Base-by-base conservation (phyloP, 495 filamentous ascomycete genomes). In the Xylaria curta region DNA sequence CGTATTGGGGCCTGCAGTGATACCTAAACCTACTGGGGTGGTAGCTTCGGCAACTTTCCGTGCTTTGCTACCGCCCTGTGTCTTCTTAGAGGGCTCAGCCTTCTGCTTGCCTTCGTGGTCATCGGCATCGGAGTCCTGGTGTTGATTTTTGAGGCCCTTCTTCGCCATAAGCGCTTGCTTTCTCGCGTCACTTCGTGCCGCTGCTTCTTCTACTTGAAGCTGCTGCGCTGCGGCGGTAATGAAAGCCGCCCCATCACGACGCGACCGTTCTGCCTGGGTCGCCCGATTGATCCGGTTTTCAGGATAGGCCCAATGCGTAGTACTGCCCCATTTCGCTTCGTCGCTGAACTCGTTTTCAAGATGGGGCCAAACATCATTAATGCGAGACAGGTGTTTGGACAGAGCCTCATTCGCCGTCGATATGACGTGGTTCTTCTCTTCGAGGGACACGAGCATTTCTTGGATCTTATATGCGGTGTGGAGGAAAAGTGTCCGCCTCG, bases 341-440 rank as follows among this genome's bases (percentile, higher is more conserved):
- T 97, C 94, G 83, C 94, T 97, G 78, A 98, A 92, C 78, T 98
- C 96, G 58, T 85, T 83, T 66, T 95, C 92, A 65, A 98, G 89
- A 81, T 93, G 90, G 17, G 92, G 91, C 83, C 89, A 97, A 26
- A 94, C 89, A 51, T 91, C 89, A 73, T 98, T 92, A 73, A 98
- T 88, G 28, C 96, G 92, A 66, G 88, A 80, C 26, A 97, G 83
- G 78, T 98, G 94, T 77, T 93, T 95, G 68, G 94, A 89, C 9
- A 98, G 87, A 65, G 94, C 91, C 68, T 97, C 93, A 73, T 93
- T 93, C 54, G 97, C 95, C 5, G 94, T 95, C 4, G 91, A 90
- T 51, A 98, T 91, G 65, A 98, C 94, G 72, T 97, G 95, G 72
- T 97, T 97, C 81, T 99, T 99, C 82, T 99, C 96, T 74, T 98